A percentile compares a stretch with the other conserved stretches of the same genome.
Evolutionary conservation across 2,329 filamentous ascomycete genomes (phyloP).

Genomic region (Emergomyces orientalis): DNA sequence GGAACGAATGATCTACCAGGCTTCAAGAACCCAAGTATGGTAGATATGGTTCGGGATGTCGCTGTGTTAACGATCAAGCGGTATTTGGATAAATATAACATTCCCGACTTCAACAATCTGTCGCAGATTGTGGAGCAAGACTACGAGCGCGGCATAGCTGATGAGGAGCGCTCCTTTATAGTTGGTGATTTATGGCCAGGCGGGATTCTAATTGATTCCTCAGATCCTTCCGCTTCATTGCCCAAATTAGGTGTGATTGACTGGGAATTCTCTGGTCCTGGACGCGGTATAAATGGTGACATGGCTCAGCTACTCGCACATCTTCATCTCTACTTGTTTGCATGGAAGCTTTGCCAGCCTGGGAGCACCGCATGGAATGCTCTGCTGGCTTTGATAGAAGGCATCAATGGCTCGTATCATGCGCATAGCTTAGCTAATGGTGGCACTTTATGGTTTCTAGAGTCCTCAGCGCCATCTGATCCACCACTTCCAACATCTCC

Average conservation of each 20-base stretch:
- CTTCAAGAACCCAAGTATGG: slow-evolving; percentile 8
- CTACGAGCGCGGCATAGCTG: slow-evolving; percentile 7
- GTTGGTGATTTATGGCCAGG: slow-evolving; percentile 12
- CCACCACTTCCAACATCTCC: slow-evolving; percentile 4
- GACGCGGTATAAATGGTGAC: slow-evolving; percentile 9
- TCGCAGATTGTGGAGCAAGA: slow-evolving; percentile 9
- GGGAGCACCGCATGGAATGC: background rate
- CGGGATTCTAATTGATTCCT: slow-evolving; percentile 7
- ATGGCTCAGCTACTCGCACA: slow-evolving; percentile 13
- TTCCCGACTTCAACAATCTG: slow-evolving; percentile 3
- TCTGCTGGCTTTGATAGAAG: slow-evolving; percentile 2
- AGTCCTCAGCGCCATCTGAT: background rate
- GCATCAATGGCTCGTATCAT: slow-evolving; percentile 9
- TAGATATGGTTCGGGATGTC: slow-evolving; percentile 7
- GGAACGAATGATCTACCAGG: slow-evolving; percentile 5
- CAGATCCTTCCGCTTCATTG: background rate
- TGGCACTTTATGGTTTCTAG: background rate
- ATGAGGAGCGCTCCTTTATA: slow-evolving; percentile 9
- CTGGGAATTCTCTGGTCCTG: slow-evolving; percentile 12
- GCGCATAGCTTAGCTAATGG: background rate
- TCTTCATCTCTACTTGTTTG: slow-evolving; percentile 11
- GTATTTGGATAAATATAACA: slow-evolving; percentile 7
- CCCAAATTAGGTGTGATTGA: slow-evolving; percentile 10
- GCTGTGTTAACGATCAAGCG: slow-evolving; percentile 7
- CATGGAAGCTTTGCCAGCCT: slow-evolving; percentile 2